Conservation (phyloP, 345 rosid species). For the Barbarea vulgaris region DNA sequence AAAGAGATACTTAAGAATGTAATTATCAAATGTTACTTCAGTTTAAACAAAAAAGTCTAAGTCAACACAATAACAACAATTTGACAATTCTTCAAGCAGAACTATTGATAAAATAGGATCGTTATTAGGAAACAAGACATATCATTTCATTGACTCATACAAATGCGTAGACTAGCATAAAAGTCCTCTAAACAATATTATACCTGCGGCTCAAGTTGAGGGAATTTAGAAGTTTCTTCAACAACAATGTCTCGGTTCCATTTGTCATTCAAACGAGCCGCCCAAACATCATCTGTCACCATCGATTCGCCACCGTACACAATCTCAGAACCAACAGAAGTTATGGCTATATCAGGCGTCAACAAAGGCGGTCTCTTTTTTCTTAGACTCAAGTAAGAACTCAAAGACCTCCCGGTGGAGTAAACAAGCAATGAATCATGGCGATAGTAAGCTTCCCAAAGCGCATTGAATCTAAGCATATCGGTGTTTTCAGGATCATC, state of each 20-base stretch:
- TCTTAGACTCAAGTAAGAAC: conserved; percentile 57
- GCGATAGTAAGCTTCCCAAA: conserved; percentile 85
- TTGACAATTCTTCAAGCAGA: background rate
- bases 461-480: conserved; percentile 75
- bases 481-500: conserved; percentile 64
- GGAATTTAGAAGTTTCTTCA: conserved; percentile 68
- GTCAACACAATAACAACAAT: background rate
- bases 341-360: conserved; percentile 78
- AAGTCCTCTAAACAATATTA: background rate
- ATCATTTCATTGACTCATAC: conserved; percentile 8
- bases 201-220: conserved; percentile 74
- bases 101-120: background rate
- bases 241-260: conserved; percentile 72
- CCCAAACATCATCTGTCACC: conserved; percentile 72
- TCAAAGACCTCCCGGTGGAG: conserved; percentile 81
- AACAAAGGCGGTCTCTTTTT: conserved; percentile 61
- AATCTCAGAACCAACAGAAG: conserved; percentile 94
- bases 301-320: conserved; percentile 68
- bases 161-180: background rate
- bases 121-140: background rate
- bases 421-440: conserved; percentile 74
- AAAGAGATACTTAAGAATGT: background rate
- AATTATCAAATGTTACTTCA: background rate
- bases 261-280: conserved; percentile 55
- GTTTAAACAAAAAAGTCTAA: background rate